Conservation (phyloP, 306 rosid genomes). For the Gastrolobium villosum region DNA sequence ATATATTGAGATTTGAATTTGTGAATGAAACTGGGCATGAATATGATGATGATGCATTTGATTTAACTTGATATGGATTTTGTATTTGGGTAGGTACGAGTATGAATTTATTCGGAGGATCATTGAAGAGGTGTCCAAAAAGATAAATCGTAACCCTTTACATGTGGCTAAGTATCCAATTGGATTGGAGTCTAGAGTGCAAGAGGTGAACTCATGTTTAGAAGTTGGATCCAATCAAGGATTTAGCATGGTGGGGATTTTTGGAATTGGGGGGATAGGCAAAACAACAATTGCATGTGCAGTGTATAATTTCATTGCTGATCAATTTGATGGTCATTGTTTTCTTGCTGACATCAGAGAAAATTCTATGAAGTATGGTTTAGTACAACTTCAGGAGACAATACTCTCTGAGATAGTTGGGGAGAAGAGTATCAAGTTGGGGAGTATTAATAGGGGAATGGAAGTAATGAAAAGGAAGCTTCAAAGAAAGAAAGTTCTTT, state of each 20-base stretch:
- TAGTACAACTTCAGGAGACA: constrained; percentile 36
- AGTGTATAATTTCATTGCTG: constrained; percentile 29
- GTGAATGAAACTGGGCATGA: background rate
- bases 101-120: constrained; percentile 12
- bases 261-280: constrained; percentile 37
- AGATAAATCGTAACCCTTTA: constrained; percentile 3
- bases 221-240: constrained; percentile 34
- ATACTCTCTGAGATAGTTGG: constrained; percentile 34
- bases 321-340: constrained; percentile 31
- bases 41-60: constrained; percentile 32
- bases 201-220: constrained; percentile 10
- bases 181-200: constrained; percentile 35
- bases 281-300: constrained; percentile 37
- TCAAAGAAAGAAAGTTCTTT: constrained; percentile 17
- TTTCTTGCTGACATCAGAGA: constrained; percentile 33
- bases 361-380: constrained; percentile 29
- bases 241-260: constrained; percentile 35
- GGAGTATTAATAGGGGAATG: constrained; percentile 12
- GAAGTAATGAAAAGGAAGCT: constrained; percentile 10
- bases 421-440: constrained; percentile 21
- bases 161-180: constrained; percentile 27
- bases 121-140: constrained; percentile 19
- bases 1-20: constrained; percentile 13
- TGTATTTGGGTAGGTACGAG: constrained; percentile 29
- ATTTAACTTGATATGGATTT: constrained; percentile 11